phyloP scores from a whole-genome alignment of 768 basidiomycete genomes.

The Agaricus subrufescens region DNA sequence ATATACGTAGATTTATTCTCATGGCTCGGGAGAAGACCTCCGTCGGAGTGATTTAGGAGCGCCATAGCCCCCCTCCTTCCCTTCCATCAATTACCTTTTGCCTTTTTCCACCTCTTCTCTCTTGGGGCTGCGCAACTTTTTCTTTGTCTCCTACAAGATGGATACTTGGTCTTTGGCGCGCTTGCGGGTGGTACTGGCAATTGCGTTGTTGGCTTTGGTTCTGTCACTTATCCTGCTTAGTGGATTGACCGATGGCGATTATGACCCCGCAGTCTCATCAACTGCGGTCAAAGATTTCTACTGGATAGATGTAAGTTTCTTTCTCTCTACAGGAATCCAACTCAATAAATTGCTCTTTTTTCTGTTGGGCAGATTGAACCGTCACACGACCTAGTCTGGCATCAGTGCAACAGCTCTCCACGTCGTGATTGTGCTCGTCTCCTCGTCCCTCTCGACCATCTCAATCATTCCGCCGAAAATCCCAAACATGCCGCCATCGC shows the following conservation, averaged over 20 bases:
- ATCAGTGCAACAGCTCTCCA: constrained; percentile 9
- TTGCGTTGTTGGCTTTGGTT: background rate
- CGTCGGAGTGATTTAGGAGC: too few species aligned
- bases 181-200: background rate
- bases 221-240: background rate
- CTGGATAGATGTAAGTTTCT: constrained; percentile 1
- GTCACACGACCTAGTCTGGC: constrained; percentile 11
- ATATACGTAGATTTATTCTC: too few species aligned
- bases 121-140: too few species aligned
- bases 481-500: constrained; percentile 37
- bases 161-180: background rate
- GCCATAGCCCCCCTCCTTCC: too few species aligned
- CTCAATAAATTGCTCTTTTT: background rate
- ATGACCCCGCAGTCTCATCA: background rate
- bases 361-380: constrained; percentile 9
- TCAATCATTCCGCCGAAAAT: constrained; percentile 37
- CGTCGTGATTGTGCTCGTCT: constrained; percentile 14
- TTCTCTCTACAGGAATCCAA: too few species aligned
- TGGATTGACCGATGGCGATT: background rate
- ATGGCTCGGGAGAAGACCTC: too few species aligned
- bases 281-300: background rate
- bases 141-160: background rate
- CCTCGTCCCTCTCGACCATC: constrained; percentile 8
- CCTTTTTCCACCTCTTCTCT: too few species aligned
- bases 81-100: too few species aligned